phyloP scores from a whole-genome alignment of 2,329 filamentous ascomycete genomes.

The Epichloe gansuensis region DNA sequence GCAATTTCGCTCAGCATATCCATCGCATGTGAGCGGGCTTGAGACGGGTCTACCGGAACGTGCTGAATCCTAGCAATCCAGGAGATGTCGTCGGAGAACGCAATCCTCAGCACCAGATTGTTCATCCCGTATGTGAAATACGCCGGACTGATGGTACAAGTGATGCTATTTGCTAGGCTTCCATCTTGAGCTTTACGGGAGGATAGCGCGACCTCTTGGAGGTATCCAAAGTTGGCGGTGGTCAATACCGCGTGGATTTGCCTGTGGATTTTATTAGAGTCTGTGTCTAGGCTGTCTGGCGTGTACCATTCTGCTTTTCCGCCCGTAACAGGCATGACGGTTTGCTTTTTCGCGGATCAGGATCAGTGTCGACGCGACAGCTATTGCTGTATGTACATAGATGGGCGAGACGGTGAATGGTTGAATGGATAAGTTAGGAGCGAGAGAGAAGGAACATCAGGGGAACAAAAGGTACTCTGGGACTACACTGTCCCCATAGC shows the following conservation, averaged over 20 bases:
- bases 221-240: slow-evolving; percentile 3
- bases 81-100: slow-evolving; percentile 3
- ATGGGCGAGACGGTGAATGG: no score
- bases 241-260: slow-evolving; percentile 3
- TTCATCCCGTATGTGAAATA: slow-evolving; percentile 10
- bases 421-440: no score
- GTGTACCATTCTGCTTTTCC: slow-evolving; percentile 1
- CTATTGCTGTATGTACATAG: no score
- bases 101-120: slow-evolving; percentile 5
- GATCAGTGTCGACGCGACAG: no score
- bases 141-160: slow-evolving; percentile 1
- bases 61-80: slow-evolving; percentile 7
- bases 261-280: background rate
- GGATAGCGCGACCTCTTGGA: slow-evolving; percentile 2
- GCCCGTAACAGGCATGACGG: background rate
- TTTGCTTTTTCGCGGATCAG: no score
- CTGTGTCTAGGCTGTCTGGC: slow-evolving; percentile 1
- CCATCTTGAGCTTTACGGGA: slow-evolving; percentile 2
- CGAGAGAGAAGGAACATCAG: no score
- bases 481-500: no score
- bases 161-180: background rate
- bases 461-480: no score
- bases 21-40: slow-evolving; percentile 1
- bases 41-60: background rate
- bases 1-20: slow-evolving; percentile 8